Evolutionary conservation across 352 stramenopile genomes (phyloP).

Genomic region (Pythium periplocum): DNA sequence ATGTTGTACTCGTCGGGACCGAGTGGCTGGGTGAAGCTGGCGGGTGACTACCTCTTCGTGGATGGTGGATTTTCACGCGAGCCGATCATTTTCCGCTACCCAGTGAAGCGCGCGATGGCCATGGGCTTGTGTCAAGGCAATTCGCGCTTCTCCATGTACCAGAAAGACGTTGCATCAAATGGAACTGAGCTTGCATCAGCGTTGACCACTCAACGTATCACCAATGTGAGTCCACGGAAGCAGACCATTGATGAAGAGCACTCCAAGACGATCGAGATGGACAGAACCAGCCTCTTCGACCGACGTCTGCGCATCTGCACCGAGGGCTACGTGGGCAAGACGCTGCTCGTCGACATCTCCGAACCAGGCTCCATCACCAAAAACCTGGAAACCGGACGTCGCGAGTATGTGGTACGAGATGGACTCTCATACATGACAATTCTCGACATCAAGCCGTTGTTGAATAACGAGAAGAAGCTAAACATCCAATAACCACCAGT

Average conservation of each 20-base stretch:
- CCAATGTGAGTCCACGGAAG: neutral
- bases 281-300: conserved; percentile 42
- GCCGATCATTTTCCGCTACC: conserved; percentile 28
- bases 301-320: conserved; percentile 27
- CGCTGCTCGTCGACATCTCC: conserved; percentile 37
- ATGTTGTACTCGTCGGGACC: conserved; percentile 44
- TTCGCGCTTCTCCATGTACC: too few relatives aligned
- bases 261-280: neutral
- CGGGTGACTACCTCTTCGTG: conserved; percentile 46
- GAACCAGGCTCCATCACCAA: conserved; percentile 23
- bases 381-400: conserved; percentile 19
- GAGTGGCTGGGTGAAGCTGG: conserved; percentile 34
- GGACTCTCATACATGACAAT: conserved; percentile 44
- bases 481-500: too few relatives aligned
- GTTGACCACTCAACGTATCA: neutral
- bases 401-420: conserved; percentile 32
- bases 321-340: conserved; percentile 25
- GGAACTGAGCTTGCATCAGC: conserved; percentile 4
- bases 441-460: conserved; percentile 45
- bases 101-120: conserved; percentile 21
- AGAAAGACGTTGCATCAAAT: neutral
- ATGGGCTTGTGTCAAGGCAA: conserved; percentile 28
- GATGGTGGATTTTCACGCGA: conserved; percentile 28
- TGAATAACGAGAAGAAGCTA: conserved; percentile 44
- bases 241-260: neutral